These are phyloP conservation scores for Daldinia bambusicola DNA, from an alignment of 495 filamentous ascomycete species.

Conservation along the genomic window DNA sequence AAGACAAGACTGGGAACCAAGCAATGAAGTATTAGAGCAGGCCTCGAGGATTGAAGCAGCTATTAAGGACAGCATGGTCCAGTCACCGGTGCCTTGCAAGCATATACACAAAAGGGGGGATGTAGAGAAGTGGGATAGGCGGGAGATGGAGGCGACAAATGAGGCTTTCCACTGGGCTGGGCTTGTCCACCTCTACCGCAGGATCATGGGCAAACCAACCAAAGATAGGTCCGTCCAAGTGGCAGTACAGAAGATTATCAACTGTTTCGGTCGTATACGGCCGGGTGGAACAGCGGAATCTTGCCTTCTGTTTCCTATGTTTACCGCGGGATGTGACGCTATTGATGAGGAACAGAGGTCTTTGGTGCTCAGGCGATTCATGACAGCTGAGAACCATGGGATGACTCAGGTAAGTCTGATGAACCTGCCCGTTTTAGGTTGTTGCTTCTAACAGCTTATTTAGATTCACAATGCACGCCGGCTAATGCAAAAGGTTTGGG, in stretches of 20 bases:
- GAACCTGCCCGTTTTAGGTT: not conserved
- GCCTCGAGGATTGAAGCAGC: slow-evolving; percentile 67
- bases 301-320: slow-evolving; percentile 83
- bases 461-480: slow-evolving; percentile 67
- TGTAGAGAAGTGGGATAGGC: slow-evolving; percentile 62
- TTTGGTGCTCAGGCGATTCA: slow-evolving; percentile 73
- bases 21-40: slow-evolving; percentile 59
- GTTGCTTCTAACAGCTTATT: slow-evolving; percentile 33
- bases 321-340: slow-evolving; percentile 84
- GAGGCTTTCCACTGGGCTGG: slow-evolving; percentile 84
- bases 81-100: slow-evolving; percentile 55
- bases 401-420: slow-evolving; percentile 71
- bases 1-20: slow-evolving; percentile 67
- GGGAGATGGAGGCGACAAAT: slow-evolving; percentile 81
- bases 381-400: slow-evolving; percentile 75
- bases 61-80: slow-evolving; percentile 59
- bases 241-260: slow-evolving; percentile 71
- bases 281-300: slow-evolving; percentile 76
- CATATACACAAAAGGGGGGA: slow-evolving; percentile 60
- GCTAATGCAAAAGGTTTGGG: slow-evolving; percentile 76
- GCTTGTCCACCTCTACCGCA: slow-evolving; percentile 77
- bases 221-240: slow-evolving; percentile 67
- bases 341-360: slow-evolving; percentile 62
- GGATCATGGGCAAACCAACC: slow-evolving; percentile 71
- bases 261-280: slow-evolving; percentile 69